Conservation (phyloP, 73 alveolate species). For the Tetrahymena borealis region DNA sequence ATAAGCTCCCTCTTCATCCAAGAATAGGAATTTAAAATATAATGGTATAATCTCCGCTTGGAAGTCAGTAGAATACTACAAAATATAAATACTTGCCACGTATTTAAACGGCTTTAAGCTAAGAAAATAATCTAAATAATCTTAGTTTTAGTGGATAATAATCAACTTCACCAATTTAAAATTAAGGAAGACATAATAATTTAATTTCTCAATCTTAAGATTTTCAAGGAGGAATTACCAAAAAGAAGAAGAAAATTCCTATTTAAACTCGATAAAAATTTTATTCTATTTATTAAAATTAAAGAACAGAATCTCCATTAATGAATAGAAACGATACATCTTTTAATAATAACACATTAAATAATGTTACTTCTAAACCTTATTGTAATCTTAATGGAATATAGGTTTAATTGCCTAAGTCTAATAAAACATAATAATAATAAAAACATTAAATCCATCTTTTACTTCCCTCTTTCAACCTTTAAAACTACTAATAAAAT, state of each 20-base stretch:
- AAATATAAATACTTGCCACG: not conserved
- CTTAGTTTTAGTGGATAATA: not conserved
- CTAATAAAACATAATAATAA: not conserved
- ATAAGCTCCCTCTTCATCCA: not conserved
- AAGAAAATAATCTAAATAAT: not conserved
- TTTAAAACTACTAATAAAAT: too few relatives aligned
- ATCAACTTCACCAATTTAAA: not conserved
- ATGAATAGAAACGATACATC: too few relatives aligned
- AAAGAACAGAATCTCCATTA: too few relatives aligned
- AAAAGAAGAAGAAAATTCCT: not conserved
- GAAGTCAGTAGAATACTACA: not conserved
- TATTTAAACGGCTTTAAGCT: not conserved
- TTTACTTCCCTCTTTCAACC: not conserved
- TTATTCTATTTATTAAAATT: not conserved
- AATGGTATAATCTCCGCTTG: not conserved
- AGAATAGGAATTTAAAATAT: not conserved
- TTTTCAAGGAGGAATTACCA: not conserved
- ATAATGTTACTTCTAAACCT: not conserved
- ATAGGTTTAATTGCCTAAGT: not conserved
- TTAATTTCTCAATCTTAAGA: not conserved
- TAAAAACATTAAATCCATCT: not conserved
- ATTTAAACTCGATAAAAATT: not conserved
- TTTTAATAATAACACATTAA: too few relatives aligned
- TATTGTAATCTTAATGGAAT: not conserved
- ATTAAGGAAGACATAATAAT: not conserved